A percentile compares a stretch with the other conserved stretches of the same genome.
Conservation (phyloP, 2,329 filamentous ascomycete species). For the Claviceps capensis region DNA sequence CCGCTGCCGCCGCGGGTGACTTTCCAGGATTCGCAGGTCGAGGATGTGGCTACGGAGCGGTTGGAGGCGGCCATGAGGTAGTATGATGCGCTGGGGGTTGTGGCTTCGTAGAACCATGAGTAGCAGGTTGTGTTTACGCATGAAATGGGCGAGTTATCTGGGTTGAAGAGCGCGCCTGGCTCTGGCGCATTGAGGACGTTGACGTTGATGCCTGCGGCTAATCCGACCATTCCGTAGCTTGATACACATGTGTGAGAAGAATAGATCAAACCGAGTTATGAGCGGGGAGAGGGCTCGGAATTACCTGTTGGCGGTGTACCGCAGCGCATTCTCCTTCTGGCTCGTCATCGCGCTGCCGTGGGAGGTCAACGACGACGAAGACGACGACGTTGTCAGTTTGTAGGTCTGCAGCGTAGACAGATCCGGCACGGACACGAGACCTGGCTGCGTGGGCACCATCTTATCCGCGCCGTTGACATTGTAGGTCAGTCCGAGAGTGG, state of each 20-base stretch:
- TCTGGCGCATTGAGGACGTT: conserved; percentile 11
- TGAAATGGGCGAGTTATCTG: conserved; percentile 14
- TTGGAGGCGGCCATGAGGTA: conserved; percentile 16
- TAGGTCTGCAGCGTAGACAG: conserved; percentile 21
- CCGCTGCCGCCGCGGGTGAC: conserved; percentile 21
- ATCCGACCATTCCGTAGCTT: neutral
- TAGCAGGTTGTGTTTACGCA: conserved; percentile 20
- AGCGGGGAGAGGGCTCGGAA: neutral
- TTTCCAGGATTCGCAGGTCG: conserved; percentile 16
- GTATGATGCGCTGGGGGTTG: conserved; percentile 6
- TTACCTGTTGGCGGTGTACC: conserved; percentile 29
- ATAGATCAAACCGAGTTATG: no score
- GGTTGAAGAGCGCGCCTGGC: conserved; percentile 18
- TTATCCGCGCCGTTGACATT: conserved; percentile 24
- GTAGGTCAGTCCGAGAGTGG: conserved; percentile 28
- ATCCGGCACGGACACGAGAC: conserved; percentile 23
- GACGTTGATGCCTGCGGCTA: conserved; percentile 13
- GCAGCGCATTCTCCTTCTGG: conserved; percentile 17
- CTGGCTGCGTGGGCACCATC: conserved; percentile 17
- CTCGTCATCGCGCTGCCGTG: neutral
- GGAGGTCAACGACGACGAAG: conserved; percentile 2
- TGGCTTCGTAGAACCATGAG: conserved; percentile 25
- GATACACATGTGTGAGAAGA: no score
- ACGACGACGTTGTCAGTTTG: conserved; percentile 12
- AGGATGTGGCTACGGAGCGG: conserved; percentile 17